A percentile compares a stretch with the other conserved stretches of the same genome.
These are phyloP conservation scores for Fusarium pilosicola DNA, from an alignment of 2,329 filamentous ascomycete genomes.

Conservation along the genomic window DNA sequence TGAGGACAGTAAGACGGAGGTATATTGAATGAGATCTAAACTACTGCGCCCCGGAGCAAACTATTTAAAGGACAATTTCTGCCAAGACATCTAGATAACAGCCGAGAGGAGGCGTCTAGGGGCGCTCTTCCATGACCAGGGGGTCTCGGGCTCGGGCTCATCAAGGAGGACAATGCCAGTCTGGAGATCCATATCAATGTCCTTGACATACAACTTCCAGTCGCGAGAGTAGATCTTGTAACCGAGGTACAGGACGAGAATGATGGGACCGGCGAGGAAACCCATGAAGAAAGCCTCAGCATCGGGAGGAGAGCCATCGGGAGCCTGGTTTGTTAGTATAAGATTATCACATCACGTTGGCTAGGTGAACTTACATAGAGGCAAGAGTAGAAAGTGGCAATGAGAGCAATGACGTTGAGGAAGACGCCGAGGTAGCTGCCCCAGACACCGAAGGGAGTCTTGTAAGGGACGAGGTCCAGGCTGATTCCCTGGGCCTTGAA, in stretches of 20 bases:
- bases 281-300: constrained; percentile 76
- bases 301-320: constrained; percentile 73
- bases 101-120: constrained; percentile 10
- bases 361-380: constrained; percentile 14
- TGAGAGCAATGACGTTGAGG: constrained; percentile 78
- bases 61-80: neutral
- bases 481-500: constrained; percentile 75
- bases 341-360: no score
- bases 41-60: neutral
- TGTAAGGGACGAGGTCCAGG: constrained; percentile 81
- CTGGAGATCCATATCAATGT: constrained; percentile 83
- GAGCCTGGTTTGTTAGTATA: neutral
- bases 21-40: neutral
- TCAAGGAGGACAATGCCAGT: constrained; percentile 83
- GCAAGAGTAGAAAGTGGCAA: constrained; percentile 84
- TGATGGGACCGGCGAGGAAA: constrained; percentile 76
- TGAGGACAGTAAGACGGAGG: neutral
- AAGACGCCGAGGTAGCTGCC: constrained; percentile 84
- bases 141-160: constrained; percentile 68
- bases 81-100: constrained; percentile 3
- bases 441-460: constrained; percentile 78
- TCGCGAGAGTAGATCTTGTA: constrained; percentile 83
- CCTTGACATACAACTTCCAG: constrained; percentile 63
- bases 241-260: constrained; percentile 71
- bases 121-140: constrained; percentile 47